Evolutionary conservation across 208 protist genomes (phyloP).

Genomic region (Plasmodiophora brassicae): DNA sequence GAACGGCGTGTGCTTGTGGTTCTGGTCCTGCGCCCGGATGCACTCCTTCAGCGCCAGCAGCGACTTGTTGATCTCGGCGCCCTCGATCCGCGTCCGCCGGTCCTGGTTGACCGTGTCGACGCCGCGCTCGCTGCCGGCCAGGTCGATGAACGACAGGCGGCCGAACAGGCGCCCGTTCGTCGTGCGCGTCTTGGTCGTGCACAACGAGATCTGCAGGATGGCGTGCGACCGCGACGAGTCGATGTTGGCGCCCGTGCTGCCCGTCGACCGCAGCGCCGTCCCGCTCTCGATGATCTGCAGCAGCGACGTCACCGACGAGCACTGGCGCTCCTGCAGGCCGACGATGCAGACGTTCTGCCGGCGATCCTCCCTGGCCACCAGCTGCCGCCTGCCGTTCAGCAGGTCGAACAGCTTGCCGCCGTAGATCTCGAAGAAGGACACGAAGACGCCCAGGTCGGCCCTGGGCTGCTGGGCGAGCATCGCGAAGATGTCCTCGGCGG

Average conservation of each 20-base stretch:
- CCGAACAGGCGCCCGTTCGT: conserved; percentile 37
- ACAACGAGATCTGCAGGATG: conserved; percentile 63
- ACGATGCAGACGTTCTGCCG: conserved; percentile 29
- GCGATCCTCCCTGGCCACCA: not conserved
- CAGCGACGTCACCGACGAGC: conserved; percentile 73
- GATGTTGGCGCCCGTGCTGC: conserved; percentile 59
- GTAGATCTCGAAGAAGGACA: conserved; percentile 51
- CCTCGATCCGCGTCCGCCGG: conserved; percentile 73
- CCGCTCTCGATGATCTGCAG: conserved; percentile 81
- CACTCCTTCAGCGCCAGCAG: conserved; percentile 88
- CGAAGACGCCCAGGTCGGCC: not conserved
- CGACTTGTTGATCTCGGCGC: conserved; percentile 92
- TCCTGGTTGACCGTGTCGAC: conserved; percentile 86
- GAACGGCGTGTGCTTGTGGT: conserved; percentile 91
- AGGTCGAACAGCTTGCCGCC: conserved; percentile 42
- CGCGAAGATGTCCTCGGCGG: conserved; percentile 77
- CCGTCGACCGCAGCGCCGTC: conserved; percentile 60
- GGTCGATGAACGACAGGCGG: conserved; percentile 94
- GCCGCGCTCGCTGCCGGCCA: conserved; percentile 91
- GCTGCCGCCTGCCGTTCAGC: conserved; percentile 14
- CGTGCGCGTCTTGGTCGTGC: not conserved
- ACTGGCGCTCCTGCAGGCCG: conserved; percentile 76
- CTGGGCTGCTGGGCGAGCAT: conserved; percentile 55
- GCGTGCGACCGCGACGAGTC: conserved; percentile 71
- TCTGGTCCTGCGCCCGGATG: conserved; percentile 85